A percentile compares a stretch with the other conserved stretches of the same genome.
Conservation (phyloP, 352 stramenopile genomes). For the Globisporangium nagaii region DNA sequence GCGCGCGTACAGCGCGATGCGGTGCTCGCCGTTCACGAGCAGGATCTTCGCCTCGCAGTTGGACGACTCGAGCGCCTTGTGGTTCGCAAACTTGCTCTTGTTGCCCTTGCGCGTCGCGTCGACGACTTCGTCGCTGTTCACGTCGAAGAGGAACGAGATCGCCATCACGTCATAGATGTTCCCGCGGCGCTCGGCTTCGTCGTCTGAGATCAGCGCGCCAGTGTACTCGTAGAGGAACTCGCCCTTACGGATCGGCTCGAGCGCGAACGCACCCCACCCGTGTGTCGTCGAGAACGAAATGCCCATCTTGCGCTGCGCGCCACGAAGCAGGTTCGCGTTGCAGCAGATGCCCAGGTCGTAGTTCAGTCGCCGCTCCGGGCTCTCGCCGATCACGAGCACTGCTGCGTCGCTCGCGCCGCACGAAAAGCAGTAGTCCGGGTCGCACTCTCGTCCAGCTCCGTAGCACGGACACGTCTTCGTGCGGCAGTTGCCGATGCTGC, state of each 20-base stretch:
- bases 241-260: conserved; percentile 57
- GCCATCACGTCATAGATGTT: conserved; percentile 74
- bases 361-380: conserved; percentile 16
- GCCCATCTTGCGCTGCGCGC: conserved; percentile 53
- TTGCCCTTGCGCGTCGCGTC: conserved; percentile 92
- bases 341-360: conserved; percentile 40
- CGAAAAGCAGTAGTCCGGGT: conserved; percentile 67
- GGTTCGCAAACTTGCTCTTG: conserved; percentile 92
- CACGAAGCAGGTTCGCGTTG: conserved; percentile 59
- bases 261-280: conserved; percentile 62
- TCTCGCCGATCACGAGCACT: conserved; percentile 37
- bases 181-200: conserved; percentile 77
- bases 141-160: conserved; percentile 90
- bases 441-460: conserved; percentile 46
- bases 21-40: conserved; percentile 83
- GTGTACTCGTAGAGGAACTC: conserved; percentile 78
- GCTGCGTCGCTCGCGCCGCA: conserved; percentile 60
- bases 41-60: conserved; percentile 86
- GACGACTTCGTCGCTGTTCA: conserved; percentile 88
- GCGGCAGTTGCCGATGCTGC: conserved; percentile 41
- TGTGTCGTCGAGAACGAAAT: conserved; percentile 65
- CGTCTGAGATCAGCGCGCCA: conserved; percentile 58
- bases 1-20: conserved; percentile 90
- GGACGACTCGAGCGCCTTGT: conserved; percentile 40
- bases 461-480: conserved; percentile 56